A percentile compares a stretch with the other conserved stretches of the same genome.
Evolutionary conservation across 1,284 basidiomycete species (phyloP).

Genomic region (Phellopilus nigrolimitatus): DNA sequence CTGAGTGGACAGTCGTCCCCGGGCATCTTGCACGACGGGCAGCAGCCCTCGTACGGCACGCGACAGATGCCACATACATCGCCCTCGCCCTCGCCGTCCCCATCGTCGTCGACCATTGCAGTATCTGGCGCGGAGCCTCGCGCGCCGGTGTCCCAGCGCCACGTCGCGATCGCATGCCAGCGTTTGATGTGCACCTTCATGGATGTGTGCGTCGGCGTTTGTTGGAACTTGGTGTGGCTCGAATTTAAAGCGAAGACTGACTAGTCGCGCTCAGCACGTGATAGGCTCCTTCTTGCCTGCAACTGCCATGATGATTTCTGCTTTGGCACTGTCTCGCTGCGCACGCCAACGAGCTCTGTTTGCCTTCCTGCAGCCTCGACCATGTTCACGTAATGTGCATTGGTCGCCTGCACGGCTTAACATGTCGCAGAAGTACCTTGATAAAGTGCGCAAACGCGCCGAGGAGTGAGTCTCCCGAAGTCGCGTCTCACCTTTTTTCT

Average conservation of each 20-base stretch:
- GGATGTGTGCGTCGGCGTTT: background rate
- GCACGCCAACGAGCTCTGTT: background rate
- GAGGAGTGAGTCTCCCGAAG: constrained; percentile 41
- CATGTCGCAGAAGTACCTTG: constrained; percentile 37
- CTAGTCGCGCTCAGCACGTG: no score
- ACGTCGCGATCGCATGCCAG: constrained; percentile 83
- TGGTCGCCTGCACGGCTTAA: constrained; percentile 2
- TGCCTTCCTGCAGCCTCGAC: background rate
- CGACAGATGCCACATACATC: constrained; percentile 95
- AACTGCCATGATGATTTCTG: no score
- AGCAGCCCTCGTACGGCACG: constrained; percentile 87
- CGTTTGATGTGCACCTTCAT: constrained; percentile 81
- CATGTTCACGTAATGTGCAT: background rate
- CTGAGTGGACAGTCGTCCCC: constrained; percentile 96
- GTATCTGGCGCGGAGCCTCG: no score
- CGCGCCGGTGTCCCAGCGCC: constrained; percentile 77
- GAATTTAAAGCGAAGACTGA: no score
- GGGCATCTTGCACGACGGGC: constrained; percentile 89
- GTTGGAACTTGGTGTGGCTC: background rate
- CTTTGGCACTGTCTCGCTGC: background rate
- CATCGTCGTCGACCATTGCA: constrained; percentile 31
- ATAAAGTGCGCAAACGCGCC: constrained; percentile 41
- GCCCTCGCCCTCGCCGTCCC: constrained; percentile 48
- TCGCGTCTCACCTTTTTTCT: constrained; percentile 7
- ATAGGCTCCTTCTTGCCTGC: no score